phyloP scores from a whole-genome alignment of 352 stramenopile genomes.

The Pythium dissimile region DNA sequence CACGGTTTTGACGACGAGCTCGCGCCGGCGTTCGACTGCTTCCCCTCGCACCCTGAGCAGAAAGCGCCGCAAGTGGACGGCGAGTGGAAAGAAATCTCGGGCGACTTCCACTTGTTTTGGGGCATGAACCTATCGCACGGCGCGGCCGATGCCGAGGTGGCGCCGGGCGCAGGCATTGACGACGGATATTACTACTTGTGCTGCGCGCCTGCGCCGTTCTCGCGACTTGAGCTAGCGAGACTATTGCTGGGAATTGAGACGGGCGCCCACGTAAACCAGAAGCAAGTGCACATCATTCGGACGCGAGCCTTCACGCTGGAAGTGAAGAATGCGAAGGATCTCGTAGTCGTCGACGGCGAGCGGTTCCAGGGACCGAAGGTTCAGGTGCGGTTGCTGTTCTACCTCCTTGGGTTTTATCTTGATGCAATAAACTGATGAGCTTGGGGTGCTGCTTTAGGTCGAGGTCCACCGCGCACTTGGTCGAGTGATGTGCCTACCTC shows the following conservation, averaged over 20 bases:
- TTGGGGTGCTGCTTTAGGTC: slow-evolving; percentile 17
- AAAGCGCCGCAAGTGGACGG: slow-evolving; percentile 18
- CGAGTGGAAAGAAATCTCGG: slow-evolving; percentile 28
- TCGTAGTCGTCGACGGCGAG: slow-evolving; percentile 34
- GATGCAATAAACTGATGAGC: too few species aligned
- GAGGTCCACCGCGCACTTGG: slow-evolving; percentile 27
- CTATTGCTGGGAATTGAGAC: slow-evolving; percentile 33
- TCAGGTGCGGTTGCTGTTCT: slow-evolving; percentile 7
- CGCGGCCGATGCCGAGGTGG: slow-evolving; percentile 26
- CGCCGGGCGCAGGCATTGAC: slow-evolving; percentile 26
- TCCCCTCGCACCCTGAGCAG: slow-evolving; percentile 15
- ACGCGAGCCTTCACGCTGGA: slow-evolving; percentile 34
- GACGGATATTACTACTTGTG: slow-evolving; percentile 35
- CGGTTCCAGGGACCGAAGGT: slow-evolving; percentile 27
- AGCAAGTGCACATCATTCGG: slow-evolving; percentile 30
- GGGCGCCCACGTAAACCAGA: slow-evolving; percentile 22
- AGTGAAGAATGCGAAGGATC: slow-evolving; percentile 21
- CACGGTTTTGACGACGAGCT: slow-evolving; percentile 24
- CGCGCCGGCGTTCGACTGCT: slow-evolving; percentile 23
- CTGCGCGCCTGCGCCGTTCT: slow-evolving; percentile 17
- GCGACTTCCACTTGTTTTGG: slow-evolving; percentile 41
- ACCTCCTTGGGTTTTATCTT: not conserved
- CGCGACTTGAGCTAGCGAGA: slow-evolving; percentile 20
- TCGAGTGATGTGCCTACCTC: slow-evolving; percentile 18
- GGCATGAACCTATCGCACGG: slow-evolving; percentile 35